Evolutionary conservation across 768 basidiomycete species (phyloP).

Genomic region (Terana coerulea): DNA sequence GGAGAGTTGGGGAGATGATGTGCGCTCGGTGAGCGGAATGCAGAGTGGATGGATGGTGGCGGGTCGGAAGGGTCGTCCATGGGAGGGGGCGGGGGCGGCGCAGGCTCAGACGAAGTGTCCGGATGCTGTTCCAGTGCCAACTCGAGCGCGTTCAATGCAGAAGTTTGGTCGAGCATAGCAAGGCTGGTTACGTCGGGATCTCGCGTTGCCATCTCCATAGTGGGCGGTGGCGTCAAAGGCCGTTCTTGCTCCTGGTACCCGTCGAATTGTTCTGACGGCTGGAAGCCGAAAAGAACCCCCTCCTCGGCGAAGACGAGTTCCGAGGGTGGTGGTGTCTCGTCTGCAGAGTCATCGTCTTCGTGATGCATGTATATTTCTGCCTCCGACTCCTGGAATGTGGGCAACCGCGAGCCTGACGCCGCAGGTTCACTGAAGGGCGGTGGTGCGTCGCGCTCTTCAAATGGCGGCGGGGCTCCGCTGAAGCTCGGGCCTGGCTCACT

Average conservation of each 20-base stretch:
- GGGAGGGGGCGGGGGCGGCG: conserved; percentile 75
- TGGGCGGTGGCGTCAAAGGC: conserved; percentile 67
- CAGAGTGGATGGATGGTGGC: conserved; percentile 85
- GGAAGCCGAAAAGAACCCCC: conserved; percentile 75
- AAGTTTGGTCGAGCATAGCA: conserved; percentile 52
- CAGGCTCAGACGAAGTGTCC: conserved; percentile 23
- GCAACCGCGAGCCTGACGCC: conserved; percentile 24
- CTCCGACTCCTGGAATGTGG: conserved; percentile 35
- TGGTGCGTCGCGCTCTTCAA: conserved; percentile 79
- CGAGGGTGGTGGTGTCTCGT: conserved; percentile 23
- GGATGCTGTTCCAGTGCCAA: conserved; percentile 50
- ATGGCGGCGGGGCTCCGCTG: conserved; percentile 71
- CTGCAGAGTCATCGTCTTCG: conserved; percentile 32
- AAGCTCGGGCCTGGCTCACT: conserved; percentile 75
- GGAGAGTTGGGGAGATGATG: conserved; percentile 19
- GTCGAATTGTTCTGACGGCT: conserved; percentile 70
- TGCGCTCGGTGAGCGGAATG: conserved; percentile 37
- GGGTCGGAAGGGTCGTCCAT: conserved; percentile 88
- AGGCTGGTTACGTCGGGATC: conserved; percentile 70
- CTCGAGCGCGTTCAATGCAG: conserved; percentile 54
- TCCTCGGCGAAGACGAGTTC: conserved; percentile 57
- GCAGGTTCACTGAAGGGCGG: conserved; percentile 45
- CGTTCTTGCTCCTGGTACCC: conserved; percentile 66
- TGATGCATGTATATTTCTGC: conserved; percentile 63
- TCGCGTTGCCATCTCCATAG: conserved; percentile 67